Conservation (phyloP, 768 basidiomycete species). For the Galerina marginata region DNA sequence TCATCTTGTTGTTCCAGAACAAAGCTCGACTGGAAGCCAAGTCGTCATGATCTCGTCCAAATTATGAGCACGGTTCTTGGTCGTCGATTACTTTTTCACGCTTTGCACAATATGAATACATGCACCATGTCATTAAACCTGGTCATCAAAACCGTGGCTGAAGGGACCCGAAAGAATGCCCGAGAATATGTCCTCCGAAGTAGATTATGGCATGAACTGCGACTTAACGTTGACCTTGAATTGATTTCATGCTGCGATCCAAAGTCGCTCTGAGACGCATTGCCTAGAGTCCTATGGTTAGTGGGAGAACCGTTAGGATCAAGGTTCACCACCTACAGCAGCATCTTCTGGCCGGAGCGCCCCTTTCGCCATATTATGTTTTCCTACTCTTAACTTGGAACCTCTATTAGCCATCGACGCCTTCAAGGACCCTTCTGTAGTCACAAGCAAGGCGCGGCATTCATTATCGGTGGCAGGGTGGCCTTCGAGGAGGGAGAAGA, state of each 20-base stretch:
- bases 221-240: constrained; percentile 34
- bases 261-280: constrained; percentile 69
- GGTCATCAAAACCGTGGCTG: background rate
- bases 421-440: constrained; percentile 45
- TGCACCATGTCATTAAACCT: background rate
- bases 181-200: background rate
- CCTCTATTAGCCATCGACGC: constrained; percentile 44
- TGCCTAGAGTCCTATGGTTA: constrained; percentile 48
- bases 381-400: constrained; percentile 66
- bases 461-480: constrained; percentile 75
- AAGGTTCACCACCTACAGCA: constrained; percentile 57
- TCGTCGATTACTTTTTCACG: constrained; percentile 7
- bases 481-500: constrained; percentile 77
- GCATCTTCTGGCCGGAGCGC: constrained; percentile 83
- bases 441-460: constrained; percentile 65
- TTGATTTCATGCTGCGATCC: constrained; percentile 55
- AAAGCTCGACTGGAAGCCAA: constrained; percentile 71
- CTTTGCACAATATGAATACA: constrained; percentile 2
- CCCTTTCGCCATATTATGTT: constrained; percentile 90
- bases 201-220: background rate
- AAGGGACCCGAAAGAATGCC: background rate
- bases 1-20: constrained; percentile 46
- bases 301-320: background rate
- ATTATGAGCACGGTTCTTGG: constrained; percentile 1
- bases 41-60: constrained; percentile 26